Evolutionary conservation across 2,329 filamentous ascomycete genomes (phyloP), one percentile per base, ranked within the genome.

Genomic region (Didymella pomorum): DNA sequence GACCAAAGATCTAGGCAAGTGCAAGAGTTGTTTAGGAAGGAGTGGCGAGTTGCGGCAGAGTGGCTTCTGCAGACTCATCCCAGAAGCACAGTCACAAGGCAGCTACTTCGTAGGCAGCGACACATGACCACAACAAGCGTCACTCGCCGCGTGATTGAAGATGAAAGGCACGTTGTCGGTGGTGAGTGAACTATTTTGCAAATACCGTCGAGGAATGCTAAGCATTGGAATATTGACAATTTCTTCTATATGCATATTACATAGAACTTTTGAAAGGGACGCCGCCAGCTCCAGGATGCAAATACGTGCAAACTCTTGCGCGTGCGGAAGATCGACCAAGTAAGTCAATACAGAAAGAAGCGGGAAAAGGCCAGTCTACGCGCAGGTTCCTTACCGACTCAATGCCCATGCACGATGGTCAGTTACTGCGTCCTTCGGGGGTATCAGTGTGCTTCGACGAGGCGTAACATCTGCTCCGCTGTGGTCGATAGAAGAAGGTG

Each of bases 341-440:
- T 37, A 47, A 45, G 45, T 20, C 25, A 45, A 21, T 54, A 50
- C 50, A 58, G n/a, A 56, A 54, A 56, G 45, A 57, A 60, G 60
- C 66, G 61, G 58, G 60, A 64, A 64, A 70, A 71, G 59, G 59
- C 65, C 69, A 72, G 66, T 74, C 71, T 72, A 74, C 46, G 51
- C 50, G 50, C 56, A 58, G 25, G 14, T 31, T 35, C 41, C 46
- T 58, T 58, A 58, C 56, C 51, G 51, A 58, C 56, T 58, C 41
- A 39, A 54, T 50, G 45, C 46, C 46, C 52, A 26, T 61, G 56
- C 56, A 66, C 58, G 50, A 48, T 58, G 52, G 62, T 63, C 56
- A 66, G 48, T 54, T 58, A 57, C 63, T 62, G 64, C 64, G 45
- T 63, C 58, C 59, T 65, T 63, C 62, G 59, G 61, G 71, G 71